phyloP scores from a whole-genome alignment of 371 early-diverging fungal species.

The Mucor mucedo region DNA sequence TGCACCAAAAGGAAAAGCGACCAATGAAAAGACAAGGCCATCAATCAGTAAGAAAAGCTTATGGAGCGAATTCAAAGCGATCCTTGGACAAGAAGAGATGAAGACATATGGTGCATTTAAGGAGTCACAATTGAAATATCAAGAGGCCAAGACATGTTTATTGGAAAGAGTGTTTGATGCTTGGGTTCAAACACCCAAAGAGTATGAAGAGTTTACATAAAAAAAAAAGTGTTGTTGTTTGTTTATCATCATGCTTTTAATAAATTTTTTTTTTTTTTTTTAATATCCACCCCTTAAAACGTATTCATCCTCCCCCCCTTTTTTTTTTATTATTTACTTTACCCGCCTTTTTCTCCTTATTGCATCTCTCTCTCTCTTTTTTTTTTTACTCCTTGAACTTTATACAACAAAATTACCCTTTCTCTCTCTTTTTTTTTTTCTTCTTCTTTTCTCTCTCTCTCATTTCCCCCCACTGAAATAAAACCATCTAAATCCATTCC shows the following conservation, averaged over 20 bases:
- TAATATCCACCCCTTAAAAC: slow-evolving; percentile 1
- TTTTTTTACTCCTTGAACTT: slow-evolving; percentile 7
- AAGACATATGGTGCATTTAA: slow-evolving; percentile 57
- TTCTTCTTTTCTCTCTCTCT: slow-evolving; percentile 7
- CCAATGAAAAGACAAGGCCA: slow-evolving; percentile 52
- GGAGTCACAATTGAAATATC: slow-evolving; percentile 35
- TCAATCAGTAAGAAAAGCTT: slow-evolving; percentile 52
- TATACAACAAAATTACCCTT: background rate
- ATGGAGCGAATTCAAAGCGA: slow-evolving; percentile 29
- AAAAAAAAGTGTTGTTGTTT: background rate
- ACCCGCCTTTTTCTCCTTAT: slow-evolving; percentile 6
- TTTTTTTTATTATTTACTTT: slow-evolving; percentile 9
- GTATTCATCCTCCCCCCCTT: background rate
- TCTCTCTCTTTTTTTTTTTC: slow-evolving; percentile 4
- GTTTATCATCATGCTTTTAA: background rate
- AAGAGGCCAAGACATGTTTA: slow-evolving; percentile 45
- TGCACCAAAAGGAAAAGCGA: slow-evolving; percentile 51
- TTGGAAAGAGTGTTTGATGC: slow-evolving; percentile 52
- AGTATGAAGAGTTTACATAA: slow-evolving; percentile 35
- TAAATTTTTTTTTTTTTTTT: background rate
- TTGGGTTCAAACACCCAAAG: slow-evolving; percentile 60
- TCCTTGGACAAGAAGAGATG: background rate
- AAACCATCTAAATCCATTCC: slow-evolving; percentile 24
- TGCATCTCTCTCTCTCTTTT: slow-evolving; percentile 12
- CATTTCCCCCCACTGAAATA: background rate